Evolutionary conservation across 768 basidiomycete species (phyloP).

Genomic region (Lentinula boryana): DNA sequence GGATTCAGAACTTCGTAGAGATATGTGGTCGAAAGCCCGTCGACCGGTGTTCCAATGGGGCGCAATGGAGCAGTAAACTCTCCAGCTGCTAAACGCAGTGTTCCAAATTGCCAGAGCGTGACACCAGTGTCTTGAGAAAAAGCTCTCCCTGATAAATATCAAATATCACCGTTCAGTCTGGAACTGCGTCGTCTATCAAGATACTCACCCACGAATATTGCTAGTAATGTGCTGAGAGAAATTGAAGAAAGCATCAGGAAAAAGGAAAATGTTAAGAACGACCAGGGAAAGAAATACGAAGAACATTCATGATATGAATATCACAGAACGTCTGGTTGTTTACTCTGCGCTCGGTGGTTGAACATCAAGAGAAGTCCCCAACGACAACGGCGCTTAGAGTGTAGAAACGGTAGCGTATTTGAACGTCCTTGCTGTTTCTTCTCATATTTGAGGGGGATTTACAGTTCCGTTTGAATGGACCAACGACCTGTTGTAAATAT

Average conservation of each 20-base stretch:
- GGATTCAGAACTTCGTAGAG: not conserved
- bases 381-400: too few species aligned
- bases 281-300: too few species aligned
- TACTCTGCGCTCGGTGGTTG: too few species aligned
- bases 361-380: too few species aligned
- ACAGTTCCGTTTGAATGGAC: too few species aligned
- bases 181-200: not conserved
- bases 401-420: too few species aligned
- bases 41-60: not conserved
- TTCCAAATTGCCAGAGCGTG: conserved; percentile 1
- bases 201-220: not conserved
- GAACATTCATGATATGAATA: too few species aligned
- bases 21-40: not conserved
- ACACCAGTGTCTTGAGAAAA: not conserved
- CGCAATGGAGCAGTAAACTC: not conserved
- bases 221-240: not conserved
- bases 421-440: too few species aligned
- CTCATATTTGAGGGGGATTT: too few species aligned
- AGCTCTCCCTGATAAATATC: not conserved
- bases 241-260: not conserved
- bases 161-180: not conserved
- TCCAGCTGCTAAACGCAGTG: not conserved
- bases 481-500: too few species aligned
- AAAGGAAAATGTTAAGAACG: not conserved
- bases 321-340: too few species aligned